Base-by-base conservation (phyloP, 2,329 filamentous ascomycete species). In the Aspergillus novoparasiticus region DNA sequence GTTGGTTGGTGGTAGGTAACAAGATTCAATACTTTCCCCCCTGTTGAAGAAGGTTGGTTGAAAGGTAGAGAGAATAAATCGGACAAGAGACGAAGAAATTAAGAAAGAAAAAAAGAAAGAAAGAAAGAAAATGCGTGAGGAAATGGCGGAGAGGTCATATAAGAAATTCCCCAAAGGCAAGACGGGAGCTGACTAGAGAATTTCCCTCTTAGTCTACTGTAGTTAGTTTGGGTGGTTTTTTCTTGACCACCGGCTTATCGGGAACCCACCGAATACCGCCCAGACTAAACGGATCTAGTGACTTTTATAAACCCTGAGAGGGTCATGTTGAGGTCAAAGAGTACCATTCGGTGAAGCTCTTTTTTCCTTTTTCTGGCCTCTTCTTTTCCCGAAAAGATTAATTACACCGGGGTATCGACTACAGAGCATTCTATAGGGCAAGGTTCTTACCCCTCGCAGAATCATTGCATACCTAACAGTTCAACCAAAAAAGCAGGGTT, bases 101-200 rank as follows among this genome's bases (percentile, higher is more conserved):
- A 55, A 32, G 30, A 56, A 45, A 48, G 39, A 63, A 56, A 63
- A 26, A 28, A 60, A 39, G 32, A 56, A 50, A 55, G 51, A 60
- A 59, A 61, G 56, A 50, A 50, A 53, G 43, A 58, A 19, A 53
- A n/a, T n/a, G 16, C 39, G 30, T 53, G 60, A 57, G 60, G 55
- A 68, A 66, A 61, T 60, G 60, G 60, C 62, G 57, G 54, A 51
- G 53, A 59, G 51, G 19, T 6, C 23, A 23, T 26, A 55, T n/a
- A 32, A 55, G 32, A 19, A 41, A 41, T 41, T 41, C 51, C n/a
- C 9, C 32, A 55, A 59, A 34, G 53, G 60, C 55, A 23, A 28
- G 45, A 57, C 45, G 30, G 43, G 63, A 64, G 48, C 51, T 41
- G 51, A 54, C 51, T 23, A 14, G 51, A 55, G 51, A 55, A 36